Evolutionary conservation across 2,329 filamentous ascomycete species (phyloP).

Genomic region (Penicillium freii): DNA sequence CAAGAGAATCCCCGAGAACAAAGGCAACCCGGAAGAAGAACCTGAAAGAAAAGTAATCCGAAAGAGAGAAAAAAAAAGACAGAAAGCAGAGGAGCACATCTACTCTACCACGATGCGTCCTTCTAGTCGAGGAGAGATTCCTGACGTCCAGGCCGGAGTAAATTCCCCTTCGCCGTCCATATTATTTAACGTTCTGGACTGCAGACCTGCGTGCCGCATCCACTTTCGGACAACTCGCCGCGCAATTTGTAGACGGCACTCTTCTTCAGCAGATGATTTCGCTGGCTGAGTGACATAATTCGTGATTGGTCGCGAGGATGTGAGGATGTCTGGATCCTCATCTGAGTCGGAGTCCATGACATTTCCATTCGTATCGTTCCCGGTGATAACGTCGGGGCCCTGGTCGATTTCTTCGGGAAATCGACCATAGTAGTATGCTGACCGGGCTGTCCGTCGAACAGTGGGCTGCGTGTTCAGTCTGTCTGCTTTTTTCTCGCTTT

Average conservation of each 20-base stretch:
- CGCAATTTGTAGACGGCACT: constrained; percentile 62
- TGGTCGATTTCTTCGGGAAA: constrained; percentile 24
- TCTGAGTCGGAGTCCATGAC: constrained; percentile 46
- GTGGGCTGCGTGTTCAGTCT: constrained; percentile 17
- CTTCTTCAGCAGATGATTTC: constrained; percentile 48
- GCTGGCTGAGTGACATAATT: constrained; percentile 42
- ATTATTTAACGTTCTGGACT: constrained; percentile 46
- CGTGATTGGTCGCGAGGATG: constrained; percentile 31
- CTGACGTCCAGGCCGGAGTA: constrained; percentile 69
- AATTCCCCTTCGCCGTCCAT: constrained; percentile 60
- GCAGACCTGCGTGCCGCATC: constrained; percentile 66
- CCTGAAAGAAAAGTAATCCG: background rate
- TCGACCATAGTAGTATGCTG: constrained; percentile 32
- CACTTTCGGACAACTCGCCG: constrained; percentile 70
- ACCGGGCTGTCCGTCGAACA: constrained; percentile 24
- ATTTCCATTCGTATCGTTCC: constrained; percentile 27
- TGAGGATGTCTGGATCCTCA: constrained; percentile 41
- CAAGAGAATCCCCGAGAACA: background rate
- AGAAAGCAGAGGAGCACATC: background rate
- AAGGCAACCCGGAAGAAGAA: background rate
- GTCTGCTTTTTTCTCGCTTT: constrained; percentile 25
- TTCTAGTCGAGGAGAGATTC: constrained; percentile 74
- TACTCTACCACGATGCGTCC: constrained; percentile 61
- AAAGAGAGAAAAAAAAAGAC: background rate
- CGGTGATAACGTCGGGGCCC: background rate